Evolutionary conservation across 176 grass and related monocot genomes (phyloP).

Genomic region (Pontederia crassipes): DNA sequence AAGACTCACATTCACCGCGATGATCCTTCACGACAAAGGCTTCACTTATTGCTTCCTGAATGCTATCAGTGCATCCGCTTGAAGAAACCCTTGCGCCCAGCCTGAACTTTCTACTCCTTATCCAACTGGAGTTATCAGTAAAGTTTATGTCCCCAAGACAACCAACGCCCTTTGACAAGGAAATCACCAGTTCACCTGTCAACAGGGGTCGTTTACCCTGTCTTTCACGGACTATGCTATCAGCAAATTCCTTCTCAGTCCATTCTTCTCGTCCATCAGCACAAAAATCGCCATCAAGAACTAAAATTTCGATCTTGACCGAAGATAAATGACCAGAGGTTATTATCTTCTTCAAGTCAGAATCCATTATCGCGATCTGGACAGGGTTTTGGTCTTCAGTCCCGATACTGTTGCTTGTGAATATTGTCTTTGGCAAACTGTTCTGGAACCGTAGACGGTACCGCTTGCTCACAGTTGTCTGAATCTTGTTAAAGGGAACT

Average conservation of each 20-base stretch:
- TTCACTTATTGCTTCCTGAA: constrained; percentile 72
- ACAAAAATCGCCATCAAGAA: constrained; percentile 89
- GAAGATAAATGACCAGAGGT: constrained; percentile 37
- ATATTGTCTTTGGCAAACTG: constrained; percentile 54
- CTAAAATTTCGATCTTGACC: constrained; percentile 68
- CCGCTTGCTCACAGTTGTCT: constrained; percentile 32
- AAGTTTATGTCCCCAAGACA: constrained; percentile 52
- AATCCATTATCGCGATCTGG: constrained; percentile 49
- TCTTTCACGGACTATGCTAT: constrained; percentile 65
- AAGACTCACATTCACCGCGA: constrained; percentile 73
- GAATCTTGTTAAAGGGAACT: constrained; percentile 32
- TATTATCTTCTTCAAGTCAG: constrained; percentile 34
- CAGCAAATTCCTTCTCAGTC: constrained; percentile 68
- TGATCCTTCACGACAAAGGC: constrained; percentile 91
- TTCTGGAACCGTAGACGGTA: constrained; percentile 68
- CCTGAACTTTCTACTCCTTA: constrained; percentile 68
- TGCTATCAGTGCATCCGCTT: constrained; percentile 29
- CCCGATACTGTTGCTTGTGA: constrained; percentile 69
- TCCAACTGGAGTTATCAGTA: constrained; percentile 91
- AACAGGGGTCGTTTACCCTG: constrained; percentile 72
- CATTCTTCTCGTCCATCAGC: constrained; percentile 52
- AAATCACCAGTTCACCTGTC: constrained; percentile 54
- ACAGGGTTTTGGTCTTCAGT: constrained; percentile 50
- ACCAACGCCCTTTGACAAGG: constrained; percentile 59
- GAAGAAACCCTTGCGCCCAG: constrained; percentile 59